Percentiles rank a stretch among this genome's conserved stretches.
These are phyloP conservation scores for Penicillium sp. DNA, from an alignment of 2,329 filamentous ascomycete species.

Conservation along the genomic window DNA sequence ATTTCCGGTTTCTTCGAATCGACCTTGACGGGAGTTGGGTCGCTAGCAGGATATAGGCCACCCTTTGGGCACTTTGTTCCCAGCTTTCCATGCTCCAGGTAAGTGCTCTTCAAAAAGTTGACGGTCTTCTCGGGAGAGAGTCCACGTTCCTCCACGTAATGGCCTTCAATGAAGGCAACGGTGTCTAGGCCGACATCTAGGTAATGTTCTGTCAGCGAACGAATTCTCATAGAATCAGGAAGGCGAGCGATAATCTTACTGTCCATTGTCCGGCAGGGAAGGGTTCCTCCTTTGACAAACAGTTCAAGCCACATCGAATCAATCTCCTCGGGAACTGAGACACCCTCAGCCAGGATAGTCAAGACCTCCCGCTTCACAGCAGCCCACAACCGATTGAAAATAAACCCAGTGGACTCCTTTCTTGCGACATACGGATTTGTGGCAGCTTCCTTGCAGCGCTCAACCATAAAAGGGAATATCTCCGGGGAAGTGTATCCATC, in stretches of 20 bases:
- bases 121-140: slow-evolving; percentile 44
- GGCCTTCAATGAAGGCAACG: slow-evolving; percentile 54
- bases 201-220: background rate
- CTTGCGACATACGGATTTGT: slow-evolving; percentile 46
- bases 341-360: slow-evolving; percentile 52
- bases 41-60: slow-evolving; percentile 39
- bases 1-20: slow-evolving; percentile 3
- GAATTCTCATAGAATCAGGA: background rate
- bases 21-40: background rate
- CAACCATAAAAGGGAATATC: slow-evolving; percentile 50
- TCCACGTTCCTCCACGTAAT: slow-evolving; percentile 54
- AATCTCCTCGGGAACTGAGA: slow-evolving; percentile 51
- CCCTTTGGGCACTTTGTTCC: slow-evolving; percentile 48
- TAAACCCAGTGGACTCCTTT: slow-evolving; percentile 54
- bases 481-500: slow-evolving; percentile 45
- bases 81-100: slow-evolving; percentile 49
- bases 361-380: slow-evolving; percentile 56
- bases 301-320: slow-evolving; percentile 49
- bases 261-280: slow-evolving; percentile 50
- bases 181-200: slow-evolving; percentile 53
- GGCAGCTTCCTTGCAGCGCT: slow-evolving; percentile 43
- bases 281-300: slow-evolving; percentile 33
- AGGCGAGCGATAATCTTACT: slow-evolving; percentile 16
- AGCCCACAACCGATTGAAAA: slow-evolving; percentile 58
- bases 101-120: slow-evolving; percentile 48